Conservation (phyloP, 768 basidiomycete genomes). For the Xerocomellus chrysenteron region DNA sequence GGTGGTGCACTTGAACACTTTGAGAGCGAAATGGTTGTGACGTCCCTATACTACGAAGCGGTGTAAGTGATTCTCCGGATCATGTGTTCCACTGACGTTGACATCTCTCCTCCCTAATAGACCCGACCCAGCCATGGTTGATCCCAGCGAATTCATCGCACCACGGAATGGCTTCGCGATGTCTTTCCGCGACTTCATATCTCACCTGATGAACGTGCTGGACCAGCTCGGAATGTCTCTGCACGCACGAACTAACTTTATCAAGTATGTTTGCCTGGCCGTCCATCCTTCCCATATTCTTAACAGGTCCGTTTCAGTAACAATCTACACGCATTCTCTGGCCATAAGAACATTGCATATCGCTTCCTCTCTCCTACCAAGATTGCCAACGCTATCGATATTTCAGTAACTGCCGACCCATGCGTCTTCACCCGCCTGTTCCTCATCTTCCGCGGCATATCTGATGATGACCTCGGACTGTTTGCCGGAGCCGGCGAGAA, state of each 20-base stretch:
- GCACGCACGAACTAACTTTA: conserved; percentile 77
- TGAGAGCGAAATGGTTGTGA: conserved; percentile 75
- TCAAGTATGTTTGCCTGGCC: conserved; percentile 54
- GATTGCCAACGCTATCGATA: conserved; percentile 85
- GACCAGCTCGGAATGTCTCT: conserved; percentile 84
- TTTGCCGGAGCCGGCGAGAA: conserved; percentile 84
- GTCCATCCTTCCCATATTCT: background rate
- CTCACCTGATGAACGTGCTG: conserved; percentile 77
- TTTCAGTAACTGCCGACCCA: conserved; percentile 76
- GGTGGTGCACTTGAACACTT: conserved; percentile 88
- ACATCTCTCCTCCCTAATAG: conserved; percentile 38
- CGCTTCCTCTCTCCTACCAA: conserved; percentile 79
- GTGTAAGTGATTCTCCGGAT: conserved; percentile 47
- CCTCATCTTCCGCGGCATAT: conserved; percentile 80
- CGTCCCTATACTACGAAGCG: conserved; percentile 84
- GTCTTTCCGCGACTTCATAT: conserved; percentile 77
- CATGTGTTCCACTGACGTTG: background rate
- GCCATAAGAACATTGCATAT: conserved; percentile 86
- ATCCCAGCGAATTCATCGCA: conserved; percentile 75
- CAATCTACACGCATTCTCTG: conserved; percentile 70
- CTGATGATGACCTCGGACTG: conserved; percentile 72
- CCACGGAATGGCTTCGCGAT: conserved; percentile 85
- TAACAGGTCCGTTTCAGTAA: conserved; percentile 44
- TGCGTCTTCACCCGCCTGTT: conserved; percentile 84
- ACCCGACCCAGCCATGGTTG: conserved; percentile 73